These are phyloP conservation scores for Apophysomyces variabilis DNA, from an alignment of 371 early-diverging fungal genomes.

Conservation along the genomic window DNA sequence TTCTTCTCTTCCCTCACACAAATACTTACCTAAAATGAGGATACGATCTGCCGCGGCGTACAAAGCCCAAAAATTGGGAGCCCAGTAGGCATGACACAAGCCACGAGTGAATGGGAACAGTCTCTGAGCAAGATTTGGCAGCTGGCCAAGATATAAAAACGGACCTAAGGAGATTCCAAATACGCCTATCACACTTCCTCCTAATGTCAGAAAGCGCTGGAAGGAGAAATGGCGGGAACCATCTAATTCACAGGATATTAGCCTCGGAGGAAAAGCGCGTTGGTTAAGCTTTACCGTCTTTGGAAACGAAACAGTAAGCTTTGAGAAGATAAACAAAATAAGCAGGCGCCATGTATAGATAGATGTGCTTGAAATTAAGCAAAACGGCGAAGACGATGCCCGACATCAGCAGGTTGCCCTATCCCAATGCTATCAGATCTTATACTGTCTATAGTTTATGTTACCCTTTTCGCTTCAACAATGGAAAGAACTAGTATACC, in stretches of 20 bases:
- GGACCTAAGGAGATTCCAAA: constrained; percentile 87
- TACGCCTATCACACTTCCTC: constrained; percentile 65
- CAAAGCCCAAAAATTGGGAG: constrained; percentile 97
- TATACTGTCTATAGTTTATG: not conserved
- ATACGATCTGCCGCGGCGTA: constrained; percentile 85
- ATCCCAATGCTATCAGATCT: not conserved
- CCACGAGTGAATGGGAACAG: constrained; percentile 97
- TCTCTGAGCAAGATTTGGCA: constrained; percentile 80
- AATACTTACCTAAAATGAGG: constrained; percentile 53
- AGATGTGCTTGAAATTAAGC: constrained; percentile 97
- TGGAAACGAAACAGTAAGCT: constrained; percentile 73
- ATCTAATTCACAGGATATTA: no score
- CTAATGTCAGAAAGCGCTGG: constrained; percentile 61
- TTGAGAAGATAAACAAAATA: constrained; percentile 91
- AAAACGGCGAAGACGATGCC: constrained; percentile 86
- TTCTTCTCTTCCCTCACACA: constrained; percentile 2
- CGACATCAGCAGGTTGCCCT: constrained; percentile 70
- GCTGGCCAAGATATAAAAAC: constrained; percentile 68
- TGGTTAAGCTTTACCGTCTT: constrained; percentile 21
- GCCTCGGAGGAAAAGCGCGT: not conserved
- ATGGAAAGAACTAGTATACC: constrained; percentile 88
- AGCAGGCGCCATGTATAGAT: constrained; percentile 92
- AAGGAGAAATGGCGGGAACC: constrained; percentile 36
- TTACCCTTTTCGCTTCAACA: constrained; percentile 73
- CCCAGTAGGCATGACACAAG: constrained; percentile 96